These are phyloP conservation scores for Dillenia suffruticosa DNA, from an alignment of 164 flowering plant species.

Conservation along the genomic window DNA sequence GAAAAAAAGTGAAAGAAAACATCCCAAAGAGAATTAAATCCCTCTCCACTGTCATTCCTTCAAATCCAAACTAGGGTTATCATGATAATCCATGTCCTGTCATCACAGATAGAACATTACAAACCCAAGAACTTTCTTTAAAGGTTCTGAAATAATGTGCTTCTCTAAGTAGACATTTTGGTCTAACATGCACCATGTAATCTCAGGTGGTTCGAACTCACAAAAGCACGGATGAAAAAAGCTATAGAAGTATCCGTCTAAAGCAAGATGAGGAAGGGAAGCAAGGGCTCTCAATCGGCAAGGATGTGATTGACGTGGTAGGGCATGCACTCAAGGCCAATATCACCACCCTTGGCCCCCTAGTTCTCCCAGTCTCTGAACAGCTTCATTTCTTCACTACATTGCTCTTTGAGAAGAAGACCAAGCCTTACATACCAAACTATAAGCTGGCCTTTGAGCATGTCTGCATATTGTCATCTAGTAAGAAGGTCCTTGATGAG, in stretches of 20 bases:
- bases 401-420: constrained; percentile 16
- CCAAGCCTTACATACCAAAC: constrained; percentile 51
- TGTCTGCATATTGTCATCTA: constrained; percentile 50
- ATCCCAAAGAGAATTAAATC: no score
- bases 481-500: constrained; percentile 52
- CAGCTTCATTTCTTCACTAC: constrained; percentile 45
- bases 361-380: constrained; percentile 54
- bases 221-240: constrained; percentile 44
- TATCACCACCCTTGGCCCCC: constrained; percentile 54
- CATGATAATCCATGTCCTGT: no score
- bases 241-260: constrained; percentile 38
- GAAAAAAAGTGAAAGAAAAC: no score
- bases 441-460: constrained; percentile 70
- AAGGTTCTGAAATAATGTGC: no score
- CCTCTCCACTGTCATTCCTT: no score
- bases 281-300: constrained; percentile 40
- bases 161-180: no score
- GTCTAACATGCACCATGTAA: not conserved
- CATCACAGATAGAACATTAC: no score
- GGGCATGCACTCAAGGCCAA: constrained; percentile 62
- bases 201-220: constrained; percentile 59
- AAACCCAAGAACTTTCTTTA: no score
- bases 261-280: constrained; percentile 49
- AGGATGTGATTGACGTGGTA: constrained; percentile 52
- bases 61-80: no score